Percentiles rank a stretch among this genome's conserved stretches.
Conservation (phyloP, 306 rosid genomes). For the barrel medic (Medicago truncatula) region DNA sequence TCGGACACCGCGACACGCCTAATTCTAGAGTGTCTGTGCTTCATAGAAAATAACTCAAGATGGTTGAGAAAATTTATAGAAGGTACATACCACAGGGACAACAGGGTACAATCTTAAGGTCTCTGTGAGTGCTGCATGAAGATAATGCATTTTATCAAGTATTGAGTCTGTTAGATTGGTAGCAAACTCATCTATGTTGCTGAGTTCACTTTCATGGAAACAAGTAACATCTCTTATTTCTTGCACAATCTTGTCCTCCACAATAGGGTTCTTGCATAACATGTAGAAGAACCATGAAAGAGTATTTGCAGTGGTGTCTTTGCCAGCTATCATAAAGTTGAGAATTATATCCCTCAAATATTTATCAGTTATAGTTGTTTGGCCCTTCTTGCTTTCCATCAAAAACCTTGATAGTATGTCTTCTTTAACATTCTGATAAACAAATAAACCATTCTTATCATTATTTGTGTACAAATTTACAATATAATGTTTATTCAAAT, state of each 20-base stretch:
- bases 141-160: conserved; percentile 82
- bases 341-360: conserved; percentile 74
- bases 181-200: conserved; percentile 51
- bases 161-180: conserved; percentile 55
- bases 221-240: conserved; percentile 65
- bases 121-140: conserved; percentile 80
- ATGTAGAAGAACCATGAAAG: conserved; percentile 85
- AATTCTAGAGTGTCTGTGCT: too few species aligned
- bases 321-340: conserved; percentile 78
- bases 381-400: conserved; percentile 67
- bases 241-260: conserved; percentile 70
- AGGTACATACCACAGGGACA: conserved; percentile 61
- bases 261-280: conserved; percentile 75
- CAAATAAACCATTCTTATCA: too few species aligned
- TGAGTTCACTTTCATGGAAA: conserved; percentile 41
- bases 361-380: conserved; percentile 59
- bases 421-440: conserved; percentile 59
- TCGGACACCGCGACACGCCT: too few species aligned
- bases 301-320: conserved; percentile 74
- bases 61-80: conserved; percentile 1
- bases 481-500: too few species aligned
- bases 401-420: conserved; percentile 85
- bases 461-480: too few species aligned
- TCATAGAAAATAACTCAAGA: neutral
- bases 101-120: conserved; percentile 86